phyloP scores from a whole-genome alignment of 1,284 basidiomycete species.

The Wolfiporia cocos region DNA sequence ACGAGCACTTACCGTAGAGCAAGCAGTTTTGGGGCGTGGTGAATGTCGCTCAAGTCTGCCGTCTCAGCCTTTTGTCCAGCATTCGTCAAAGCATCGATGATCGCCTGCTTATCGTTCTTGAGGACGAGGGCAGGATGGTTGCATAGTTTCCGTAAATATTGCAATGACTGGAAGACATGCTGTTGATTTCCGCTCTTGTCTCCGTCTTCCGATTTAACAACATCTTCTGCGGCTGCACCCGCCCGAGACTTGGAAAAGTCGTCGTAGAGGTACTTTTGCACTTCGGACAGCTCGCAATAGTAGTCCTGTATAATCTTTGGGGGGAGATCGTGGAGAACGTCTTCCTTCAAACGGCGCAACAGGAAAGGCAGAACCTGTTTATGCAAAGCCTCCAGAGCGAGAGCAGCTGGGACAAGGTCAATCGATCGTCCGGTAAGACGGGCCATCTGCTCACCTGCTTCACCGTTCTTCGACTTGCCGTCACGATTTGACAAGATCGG shows the following conservation, averaged over 20 bases:
- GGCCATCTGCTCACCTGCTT: conserved; percentile 59
- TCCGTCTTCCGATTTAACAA: conserved; percentile 41
- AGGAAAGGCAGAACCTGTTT: conserved; percentile 99
- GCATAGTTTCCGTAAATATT: conserved; percentile 96
- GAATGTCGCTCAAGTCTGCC: conserved; percentile 67
- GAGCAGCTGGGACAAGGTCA: conserved; percentile 50
- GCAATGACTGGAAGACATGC: conserved; percentile 94
- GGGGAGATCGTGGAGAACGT: conserved; percentile 93
- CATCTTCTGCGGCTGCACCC: conserved; percentile 57
- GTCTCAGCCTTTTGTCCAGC: conserved; percentile 34
- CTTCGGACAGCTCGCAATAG: conserved; percentile 93
- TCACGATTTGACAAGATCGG: conserved; percentile 95
- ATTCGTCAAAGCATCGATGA: conserved; percentile 58
- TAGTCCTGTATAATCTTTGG: conserved; percentile 99
- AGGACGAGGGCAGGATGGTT: conserved; percentile 94
- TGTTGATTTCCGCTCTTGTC: conserved; percentile 51
- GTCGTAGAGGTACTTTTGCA: conserved; percentile 93
- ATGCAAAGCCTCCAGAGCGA: conserved; percentile 94
- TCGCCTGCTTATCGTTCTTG: conserved; percentile 59
- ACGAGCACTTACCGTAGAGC: conserved; percentile 68
- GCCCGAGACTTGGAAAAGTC: conserved; percentile 85
- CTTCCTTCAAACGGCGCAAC: conserved; percentile 93
- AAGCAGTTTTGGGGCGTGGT: conserved; percentile 91
- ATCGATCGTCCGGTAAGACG: not conserved
- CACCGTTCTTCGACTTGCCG: conserved; percentile 91